Percentiles rank a stretch among this genome's conserved stretches.
Evolutionary conservation across 208 protist genomes (phyloP).

Genomic region (Angomonas ambiguus): DNA sequence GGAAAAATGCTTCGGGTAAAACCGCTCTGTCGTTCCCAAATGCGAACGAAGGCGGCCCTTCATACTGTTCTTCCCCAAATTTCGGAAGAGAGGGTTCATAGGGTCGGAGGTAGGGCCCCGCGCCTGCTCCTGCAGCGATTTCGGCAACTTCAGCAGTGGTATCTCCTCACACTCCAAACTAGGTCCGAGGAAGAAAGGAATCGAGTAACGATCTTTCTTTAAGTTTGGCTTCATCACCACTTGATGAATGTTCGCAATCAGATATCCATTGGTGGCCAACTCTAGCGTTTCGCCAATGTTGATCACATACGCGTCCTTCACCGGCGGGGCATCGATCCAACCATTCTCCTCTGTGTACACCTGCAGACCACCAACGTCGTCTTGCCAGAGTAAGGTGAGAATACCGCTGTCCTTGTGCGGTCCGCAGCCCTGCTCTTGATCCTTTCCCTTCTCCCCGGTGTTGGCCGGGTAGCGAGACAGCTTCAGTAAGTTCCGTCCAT

Average conservation of each 20-base stretch:
- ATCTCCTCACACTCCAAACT: neutral
- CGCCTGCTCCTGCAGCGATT: neutral
- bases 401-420: conserved; percentile 1
- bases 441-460: neutral
- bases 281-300: conserved; percentile 17
- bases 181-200: conserved; percentile 10
- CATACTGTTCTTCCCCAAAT: neutral
- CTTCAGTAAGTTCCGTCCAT: conserved; percentile 4
- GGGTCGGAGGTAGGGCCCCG: neutral
- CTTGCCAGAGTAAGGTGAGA: conserved; percentile 8
- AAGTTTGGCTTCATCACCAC: neutral
- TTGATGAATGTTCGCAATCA: conserved; percentile 10
- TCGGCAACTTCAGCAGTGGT: conserved; percentile 8
- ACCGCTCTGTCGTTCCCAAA: neutral
- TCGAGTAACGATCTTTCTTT: conserved; percentile 4
- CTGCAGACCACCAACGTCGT: conserved; percentile 13
- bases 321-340: conserved; percentile 7
- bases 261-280: conserved; percentile 11
- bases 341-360: conserved; percentile 12
- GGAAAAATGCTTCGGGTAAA: conserved; percentile 11
- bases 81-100: neutral
- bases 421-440: conserved; percentile 3
- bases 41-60: conserved; percentile 1
- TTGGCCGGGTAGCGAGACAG: conserved; percentile 8
- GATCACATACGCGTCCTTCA: conserved; percentile 10